Base-by-base conservation (phyloP, 768 basidiomycete genomes). In the Pulveroboletus ravenelii region DNA sequence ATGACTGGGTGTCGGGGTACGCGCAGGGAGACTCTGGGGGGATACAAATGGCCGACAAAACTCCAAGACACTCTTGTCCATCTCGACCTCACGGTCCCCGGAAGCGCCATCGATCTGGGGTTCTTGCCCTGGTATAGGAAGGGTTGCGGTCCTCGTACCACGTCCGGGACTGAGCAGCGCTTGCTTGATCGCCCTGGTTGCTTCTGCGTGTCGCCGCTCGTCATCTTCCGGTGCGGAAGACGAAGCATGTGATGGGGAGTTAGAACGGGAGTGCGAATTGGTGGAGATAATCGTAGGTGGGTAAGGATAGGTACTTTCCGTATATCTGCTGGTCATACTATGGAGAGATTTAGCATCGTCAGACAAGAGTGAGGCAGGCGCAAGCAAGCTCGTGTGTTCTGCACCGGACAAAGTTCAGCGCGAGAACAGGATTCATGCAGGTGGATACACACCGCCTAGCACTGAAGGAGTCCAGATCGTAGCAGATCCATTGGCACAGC, bases 1-100 rank as follows among this genome's bases (percentile, higher is more conserved):
- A 32, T 50, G 47, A 25, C 56, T 51, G 30, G 10, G 41, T 18
- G 38, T 35, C n/a, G 45, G 54, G 15, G 49, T 45, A 18, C 51
- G 41, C 27, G 39, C 41, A 10, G 78, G 78, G 10, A 88, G 71
- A 52, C 80, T 81, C 71, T 89, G 88, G 7, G 90, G 91, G 12
- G 85, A 87, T 45, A 79, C 76, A 10, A 78, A 83, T 14, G 92
- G 88, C 42, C 91, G 79, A 20, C 82, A 86, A 67, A 93, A 84
- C 15, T 73, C 74, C 57, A 86, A 70, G 34, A 93, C 91, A 14
- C 85, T 87, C 7, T 81, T 82, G 61, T 90, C 87, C 77, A 84
- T 79, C 61, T 87, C 58, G 35, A 44, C 31, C 18, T 43, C 55
- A 18, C 31, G 41, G 3, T 41, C 51, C 12, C 51, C 54, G 9